Base-by-base conservation (phyloP, 2,329 filamentous ascomycete genomes). In the Epichloe baconii region DNA sequence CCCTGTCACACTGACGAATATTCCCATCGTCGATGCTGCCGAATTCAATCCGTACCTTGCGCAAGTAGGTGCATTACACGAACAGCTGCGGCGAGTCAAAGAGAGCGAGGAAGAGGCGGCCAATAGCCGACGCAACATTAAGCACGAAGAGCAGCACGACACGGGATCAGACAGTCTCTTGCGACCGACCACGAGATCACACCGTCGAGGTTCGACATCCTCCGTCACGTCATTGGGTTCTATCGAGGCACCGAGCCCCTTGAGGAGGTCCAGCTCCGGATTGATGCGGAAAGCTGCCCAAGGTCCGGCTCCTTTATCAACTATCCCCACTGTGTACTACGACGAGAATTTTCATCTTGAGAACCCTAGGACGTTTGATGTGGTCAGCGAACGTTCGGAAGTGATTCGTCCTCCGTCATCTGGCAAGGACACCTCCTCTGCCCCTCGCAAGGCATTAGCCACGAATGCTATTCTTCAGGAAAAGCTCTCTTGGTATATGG, bases 401-500 rank as follows among this genome's bases (percentile, higher is more conserved):
- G 88, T 98, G n/a, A 85, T 97, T n/a, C 79, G 83, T 21, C 78
- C 82, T 7, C 72, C 76, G 1, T 75, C 79, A 4, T 74, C 74
- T 46, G 73, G 70, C 37, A 67, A 68, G 4, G 66, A 72, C 3
- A 86, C 83, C 64, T 81, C 79, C 64, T 82, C 80, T 5, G 73
- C 62, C 2, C 82, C 86, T 8, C 80, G 91, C 54, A 97, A 96
- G 65, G 86, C 88, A 1, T 73, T 98, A 31, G 91, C 91, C 7
- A 96, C 90, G 0, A 98, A 98, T 68, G 93, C 93, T 0, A 98
- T 98, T 53, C 68, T 98, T 37, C 93, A 98, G 65, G 93, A 98
- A 68, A 98, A 98, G 68, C 74, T 98, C 12, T 97, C 93, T 0
- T 98, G 93, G 93, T 98, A 98, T 66, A 95, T 98, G 89, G 93